A percentile compares a stretch with the other conserved stretches of the same genome.
Evolutionary conservation across 768 basidiomycete genomes (phyloP).

Genomic region (Dioszegia crocea): DNA sequence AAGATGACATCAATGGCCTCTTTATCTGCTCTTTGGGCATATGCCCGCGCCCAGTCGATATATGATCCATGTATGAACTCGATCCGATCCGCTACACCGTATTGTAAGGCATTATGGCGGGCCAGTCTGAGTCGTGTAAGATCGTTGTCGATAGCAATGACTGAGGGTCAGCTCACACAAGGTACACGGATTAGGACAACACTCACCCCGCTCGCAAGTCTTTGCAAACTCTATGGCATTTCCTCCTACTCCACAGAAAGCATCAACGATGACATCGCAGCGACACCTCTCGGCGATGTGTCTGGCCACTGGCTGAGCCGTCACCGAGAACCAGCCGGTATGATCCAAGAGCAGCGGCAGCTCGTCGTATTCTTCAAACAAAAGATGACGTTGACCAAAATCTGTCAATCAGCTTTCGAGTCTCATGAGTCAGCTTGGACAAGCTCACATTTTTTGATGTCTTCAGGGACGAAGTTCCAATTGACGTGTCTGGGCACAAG

Average conservation of each 20-base stretch:
- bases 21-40: slow-evolving; percentile 21
- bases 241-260: slow-evolving; percentile 96
- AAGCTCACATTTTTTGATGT: slow-evolving; percentile 75
- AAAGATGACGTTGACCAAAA: slow-evolving; percentile 75
- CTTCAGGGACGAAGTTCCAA: slow-evolving; percentile 65
- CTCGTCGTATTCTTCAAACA: slow-evolving; percentile 70
- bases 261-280: slow-evolving; percentile 56
- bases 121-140: slow-evolving; percentile 81
- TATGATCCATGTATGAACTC: slow-evolving; percentile 90
- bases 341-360: slow-evolving; percentile 82
- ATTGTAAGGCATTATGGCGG: slow-evolving; percentile 85
- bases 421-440: background rate
- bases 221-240: slow-evolving; percentile 96
- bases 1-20: slow-evolving; percentile 77
- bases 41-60: slow-evolving; percentile 65
- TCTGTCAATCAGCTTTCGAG: slow-evolving; percentile 55
- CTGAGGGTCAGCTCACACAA: slow-evolving; percentile 52
- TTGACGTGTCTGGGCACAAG: slow-evolving; percentile 69
- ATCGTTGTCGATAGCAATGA: slow-evolving; percentile 88
- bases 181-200: background rate
- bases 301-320: slow-evolving; percentile 83
- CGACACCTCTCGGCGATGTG: slow-evolving; percentile 87
- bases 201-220: slow-evolving; percentile 86
- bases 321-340: slow-evolving; percentile 98
- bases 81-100: slow-evolving; percentile 90